Conservation (phyloP, 768 basidiomycete species). For the Epithele typhae region DNA sequence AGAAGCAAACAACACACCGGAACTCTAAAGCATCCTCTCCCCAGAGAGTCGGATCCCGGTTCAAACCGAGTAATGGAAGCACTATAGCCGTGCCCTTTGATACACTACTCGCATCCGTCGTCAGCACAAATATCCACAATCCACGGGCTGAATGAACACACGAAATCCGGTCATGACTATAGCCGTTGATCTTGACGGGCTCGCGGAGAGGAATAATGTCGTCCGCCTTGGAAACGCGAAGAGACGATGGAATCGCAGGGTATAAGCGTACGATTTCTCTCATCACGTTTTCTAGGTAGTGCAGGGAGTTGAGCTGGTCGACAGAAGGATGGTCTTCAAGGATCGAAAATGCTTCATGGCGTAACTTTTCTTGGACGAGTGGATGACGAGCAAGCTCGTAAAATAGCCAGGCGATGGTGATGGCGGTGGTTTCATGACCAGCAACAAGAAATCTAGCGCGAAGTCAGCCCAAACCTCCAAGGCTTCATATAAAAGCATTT, state of each 20-base stretch:
- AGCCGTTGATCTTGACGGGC: too few species aligned
- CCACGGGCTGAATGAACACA: too few species aligned
- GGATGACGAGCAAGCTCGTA: constrained; percentile 30
- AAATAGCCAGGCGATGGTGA: constrained; percentile 27
- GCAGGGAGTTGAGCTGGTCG: constrained; percentile 60
- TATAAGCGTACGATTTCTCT: constrained; percentile 56
- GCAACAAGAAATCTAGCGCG: constrained; percentile 18
- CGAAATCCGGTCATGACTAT: too few species aligned
- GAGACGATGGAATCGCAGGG: constrained; percentile 36
- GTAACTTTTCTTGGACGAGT: constrained; percentile 31
- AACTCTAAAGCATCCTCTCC: constrained; percentile 59
- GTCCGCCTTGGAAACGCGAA: too few species aligned
- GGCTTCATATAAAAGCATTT: background rate
- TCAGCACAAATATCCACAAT: too few species aligned
- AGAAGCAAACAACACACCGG: constrained; percentile 39
- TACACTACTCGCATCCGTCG: constrained; percentile 6
- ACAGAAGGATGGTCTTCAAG: constrained; percentile 37
- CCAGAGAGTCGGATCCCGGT: constrained; percentile 51
- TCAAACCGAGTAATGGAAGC: constrained; percentile 50
- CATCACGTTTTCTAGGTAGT: constrained; percentile 62
- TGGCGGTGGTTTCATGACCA: constrained; percentile 28
- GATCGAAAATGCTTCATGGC: constrained; percentile 29
- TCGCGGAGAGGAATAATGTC: too few species aligned
- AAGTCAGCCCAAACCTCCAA: background rate
- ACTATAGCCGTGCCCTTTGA: constrained; percentile 28